Evolutionary conservation across 139 green algal species (phyloP), one percentile per base, ranked within the genome.

Genomic region (Deuterostichococcus epilithicus): DNA sequence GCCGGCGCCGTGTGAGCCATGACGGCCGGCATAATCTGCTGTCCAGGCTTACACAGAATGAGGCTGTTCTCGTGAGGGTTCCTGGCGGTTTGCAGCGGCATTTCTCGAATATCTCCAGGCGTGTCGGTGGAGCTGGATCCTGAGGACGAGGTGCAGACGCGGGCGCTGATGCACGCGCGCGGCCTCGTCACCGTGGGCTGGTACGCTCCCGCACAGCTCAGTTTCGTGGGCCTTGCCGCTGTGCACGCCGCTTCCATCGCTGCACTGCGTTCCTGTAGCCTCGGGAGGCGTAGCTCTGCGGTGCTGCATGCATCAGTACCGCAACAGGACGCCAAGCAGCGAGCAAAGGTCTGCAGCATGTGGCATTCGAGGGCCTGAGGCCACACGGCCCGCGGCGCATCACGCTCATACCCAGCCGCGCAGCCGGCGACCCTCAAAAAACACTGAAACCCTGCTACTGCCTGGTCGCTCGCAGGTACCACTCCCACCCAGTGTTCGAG

Each of bases 401-500:
- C n/a, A n/a, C n/a, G n/a, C n/a, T n/a, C n/a, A n/a, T n/a, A n/a
- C n/a, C n/a, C n/a, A n/a, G n/a, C n/a, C n/a, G n/a, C n/a, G n/a
- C n/a, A n/a, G n/a, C n/a, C n/a, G n/a, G n/a, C n/a, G n/a, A n/a
- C n/a, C n/a, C n/a, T n/a, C n/a, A n/a, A n/a, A n/a, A n/a, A n/a
- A n/a, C n/a, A n/a, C 60, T 32, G 20, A 20, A 13, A 52, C 42
- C 8, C 42, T 52, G 42, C 42, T 13, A 52, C 42, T 52, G 42
- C 42, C n/a, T n/a, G n/a, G n/a, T n/a, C n/a, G n/a, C n/a, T n/a
- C 23, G 10, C 78, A 90, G 86, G 86, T 94, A 93, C 75, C 92
- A 97, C 85, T 92, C 83, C 1, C 92, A 97, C 84, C 92, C 91
- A 25, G 81, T 92, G 26, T 97, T 96, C 70, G 82, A 86, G 58